A percentile compares a stretch with the other conserved stretches of the same genome.
Evolutionary conservation across 139 green algal species (phyloP).

Genomic region (Tetradesmus lagerheimii): DNA sequence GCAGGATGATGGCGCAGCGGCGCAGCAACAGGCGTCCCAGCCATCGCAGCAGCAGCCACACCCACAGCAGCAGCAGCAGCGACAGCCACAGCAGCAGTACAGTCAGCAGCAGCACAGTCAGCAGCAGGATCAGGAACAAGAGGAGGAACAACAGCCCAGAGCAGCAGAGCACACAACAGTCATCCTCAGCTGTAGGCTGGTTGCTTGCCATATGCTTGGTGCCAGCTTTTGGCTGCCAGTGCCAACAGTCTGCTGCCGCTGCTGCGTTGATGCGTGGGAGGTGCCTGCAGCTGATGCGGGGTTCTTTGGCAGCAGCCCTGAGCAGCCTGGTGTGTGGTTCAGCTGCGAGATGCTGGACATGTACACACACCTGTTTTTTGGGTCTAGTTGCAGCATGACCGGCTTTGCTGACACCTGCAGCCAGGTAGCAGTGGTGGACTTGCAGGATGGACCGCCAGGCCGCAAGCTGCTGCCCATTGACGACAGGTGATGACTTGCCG

Average conservation of each 20-base stretch:
- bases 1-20: too few relatives aligned
- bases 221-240: conserved; percentile 3
- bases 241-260: background rate
- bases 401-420: background rate
- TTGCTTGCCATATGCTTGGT: background rate
- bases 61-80: too few relatives aligned
- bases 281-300: background rate
- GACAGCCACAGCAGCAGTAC: too few relatives aligned
- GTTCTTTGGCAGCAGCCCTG: conserved; percentile 11
- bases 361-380: background rate
- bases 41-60: too few relatives aligned
- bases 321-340: conserved; percentile 11
- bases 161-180: background rate
- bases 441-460: background rate
- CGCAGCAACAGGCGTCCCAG: too few relatives aligned
- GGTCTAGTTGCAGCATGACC: background rate
- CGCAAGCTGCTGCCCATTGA: background rate
- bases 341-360: background rate
- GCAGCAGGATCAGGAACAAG: too few relatives aligned
- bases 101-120: too few relatives aligned
- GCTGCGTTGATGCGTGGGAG: background rate
- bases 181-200: background rate
- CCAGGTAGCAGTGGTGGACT: background rate
- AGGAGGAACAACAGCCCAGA: background rate
- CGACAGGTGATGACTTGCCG: background rate